These are phyloP conservation scores for Cnidoscolus chayamansa DNA, from an alignment of 441 rosid species.

Conservation along the genomic window DNA sequence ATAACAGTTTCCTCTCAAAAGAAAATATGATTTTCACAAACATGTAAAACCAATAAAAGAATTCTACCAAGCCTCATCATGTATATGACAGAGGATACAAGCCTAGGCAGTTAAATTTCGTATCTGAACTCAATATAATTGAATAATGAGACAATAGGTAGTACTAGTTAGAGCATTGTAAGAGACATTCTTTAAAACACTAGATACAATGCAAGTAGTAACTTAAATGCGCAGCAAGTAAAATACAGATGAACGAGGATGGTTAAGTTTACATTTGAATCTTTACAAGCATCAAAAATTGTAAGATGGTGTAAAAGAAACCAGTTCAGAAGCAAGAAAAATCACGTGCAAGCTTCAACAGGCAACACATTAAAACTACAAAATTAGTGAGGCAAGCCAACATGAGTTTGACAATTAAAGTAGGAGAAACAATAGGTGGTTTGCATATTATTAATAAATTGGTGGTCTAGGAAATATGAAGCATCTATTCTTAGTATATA, in stretches of 20 bases:
- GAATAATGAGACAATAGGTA: neutral
- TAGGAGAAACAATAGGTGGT: neutral
- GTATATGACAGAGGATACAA: neutral
- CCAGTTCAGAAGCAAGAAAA: constrained; percentile 5
- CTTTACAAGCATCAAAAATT: neutral
- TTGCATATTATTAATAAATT: neutral
- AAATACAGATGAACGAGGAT: neutral
- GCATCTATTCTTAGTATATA: neutral
- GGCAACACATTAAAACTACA: neutral
- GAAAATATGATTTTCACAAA: neutral
- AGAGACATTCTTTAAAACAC: neutral
- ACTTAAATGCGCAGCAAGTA: neutral
- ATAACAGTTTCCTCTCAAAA: no score
- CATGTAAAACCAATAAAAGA: neutral
- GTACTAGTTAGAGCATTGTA: neutral
- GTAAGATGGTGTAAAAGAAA: neutral
- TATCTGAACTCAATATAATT: neutral
- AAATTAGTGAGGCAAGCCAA: neutral
- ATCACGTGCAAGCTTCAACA: neutral
- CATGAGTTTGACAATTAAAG: neutral
- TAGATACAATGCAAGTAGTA: neutral
- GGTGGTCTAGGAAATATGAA: neutral
- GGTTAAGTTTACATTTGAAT: neutral
- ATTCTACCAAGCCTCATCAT: neutral
- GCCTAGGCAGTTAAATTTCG: neutral